Evolutionary conservation across 2,329 filamentous ascomycete genomes (phyloP), one percentile per base, ranked within the genome.

Genomic region (Tolypocladium pustulatum): DNA sequence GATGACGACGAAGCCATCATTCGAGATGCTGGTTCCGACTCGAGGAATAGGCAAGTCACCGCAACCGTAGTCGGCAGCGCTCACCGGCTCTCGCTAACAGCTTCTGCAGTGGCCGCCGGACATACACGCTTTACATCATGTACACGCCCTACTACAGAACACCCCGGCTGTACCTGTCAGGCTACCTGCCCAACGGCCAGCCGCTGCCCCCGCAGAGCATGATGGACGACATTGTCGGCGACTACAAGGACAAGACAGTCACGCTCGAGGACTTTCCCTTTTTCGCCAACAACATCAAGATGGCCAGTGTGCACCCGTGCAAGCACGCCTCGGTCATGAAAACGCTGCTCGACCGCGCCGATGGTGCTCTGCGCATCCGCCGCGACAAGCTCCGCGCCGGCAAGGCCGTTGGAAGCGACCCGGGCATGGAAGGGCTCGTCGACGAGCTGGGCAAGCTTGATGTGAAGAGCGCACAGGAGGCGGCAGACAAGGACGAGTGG

Each of bases 291-390:
- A 87, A 86, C 66, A 85, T 97, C 71, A 96, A 97, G 79, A 99
- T 97, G 84, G 94, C 93, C 38, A 94, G 89, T 37, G 90, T 99
- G 17, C 94, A 99, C 70, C 94, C 94, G 4, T 99, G 94, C 83
- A 95, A 94, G 72, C 94, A 99, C 71, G 94, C 94, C 12, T 89
- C 89, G 34, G 94, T 99, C 66, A 99, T 99, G 94, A 99, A 97
- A 77, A 90, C 90, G 27, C 84, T 99, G 5, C 87, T 99, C 43
- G 94, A 97, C 73, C 90, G 94, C 40, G 94, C 94, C 54, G 93
- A 99, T 70, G 91, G 91, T 27, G 93, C 93, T 0, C 81, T 97
- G 57, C 96, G 96, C 72, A 83, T 96, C 57, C 86, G 93, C 27
- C 82, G 91, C 52, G 89, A 93, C 67, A 96, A 92, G 79, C 79